Conservation (phyloP, 257 asterid species). For the Gentiana macrophylla region DNA sequence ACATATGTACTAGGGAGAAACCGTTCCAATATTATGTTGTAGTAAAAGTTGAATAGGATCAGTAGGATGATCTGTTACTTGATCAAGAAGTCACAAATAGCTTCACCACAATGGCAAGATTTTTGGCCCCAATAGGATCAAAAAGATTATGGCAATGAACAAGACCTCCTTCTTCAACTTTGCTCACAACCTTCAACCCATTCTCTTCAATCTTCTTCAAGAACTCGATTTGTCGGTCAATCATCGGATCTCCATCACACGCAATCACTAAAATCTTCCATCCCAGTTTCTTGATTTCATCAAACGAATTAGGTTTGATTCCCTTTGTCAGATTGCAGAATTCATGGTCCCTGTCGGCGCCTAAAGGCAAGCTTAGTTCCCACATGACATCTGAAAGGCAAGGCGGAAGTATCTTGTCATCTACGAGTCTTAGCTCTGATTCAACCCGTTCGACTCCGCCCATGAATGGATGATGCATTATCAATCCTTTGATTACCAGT, state of each 20-base stretch:
- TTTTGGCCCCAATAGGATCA: not conserved
- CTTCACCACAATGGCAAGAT: not conserved
- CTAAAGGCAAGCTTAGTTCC: constrained; percentile 33
- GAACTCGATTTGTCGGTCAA: constrained; percentile 29
- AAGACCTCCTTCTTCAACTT: constrained; percentile 18
- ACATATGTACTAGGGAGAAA: too few relatives aligned
- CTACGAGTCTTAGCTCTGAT: constrained; percentile 27
- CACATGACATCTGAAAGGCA: constrained; percentile 23
- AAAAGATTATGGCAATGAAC: constrained; percentile 19
- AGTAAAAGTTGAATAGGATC: too few relatives aligned
- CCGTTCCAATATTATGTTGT: too few relatives aligned
- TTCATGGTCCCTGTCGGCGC: constrained; percentile 36
- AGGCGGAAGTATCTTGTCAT: constrained; percentile 14
- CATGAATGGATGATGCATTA: constrained; percentile 35
- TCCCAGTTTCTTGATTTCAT: constrained; percentile 9
- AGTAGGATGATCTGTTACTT: too few relatives aligned
- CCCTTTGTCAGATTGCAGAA: constrained; percentile 28
- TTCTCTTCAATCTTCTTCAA: constrained; percentile 16
- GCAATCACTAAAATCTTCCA: constrained; percentile 26
- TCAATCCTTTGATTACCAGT: constrained; percentile 35
- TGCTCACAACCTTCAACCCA: constrained; percentile 20
- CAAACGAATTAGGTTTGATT: constrained; percentile 1
- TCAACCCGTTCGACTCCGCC: constrained; percentile 39
- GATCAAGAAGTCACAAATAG: not conserved
- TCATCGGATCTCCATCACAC: constrained; percentile 29